A percentile compares a stretch with the other conserved stretches of the same genome.
Conservation (phyloP, 352 stramenopile genomes). For the Achlya hypogyna region DNA sequence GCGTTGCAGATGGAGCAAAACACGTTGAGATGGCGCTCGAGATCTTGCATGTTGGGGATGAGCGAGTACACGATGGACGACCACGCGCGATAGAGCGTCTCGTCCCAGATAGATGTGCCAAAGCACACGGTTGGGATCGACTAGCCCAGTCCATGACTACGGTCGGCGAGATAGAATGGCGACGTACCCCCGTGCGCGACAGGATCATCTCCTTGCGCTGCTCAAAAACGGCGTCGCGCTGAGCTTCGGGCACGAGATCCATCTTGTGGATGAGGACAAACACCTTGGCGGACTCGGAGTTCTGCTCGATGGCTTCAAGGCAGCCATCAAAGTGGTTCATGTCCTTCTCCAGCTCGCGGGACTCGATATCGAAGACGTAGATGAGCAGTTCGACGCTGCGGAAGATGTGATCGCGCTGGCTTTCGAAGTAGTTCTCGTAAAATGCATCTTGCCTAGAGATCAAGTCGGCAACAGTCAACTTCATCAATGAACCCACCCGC, state of each 20-base stretch:
- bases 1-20: constrained; percentile 97
- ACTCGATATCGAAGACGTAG: constrained; percentile 99
- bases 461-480: constrained; percentile 7
- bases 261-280: constrained; percentile 99
- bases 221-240: constrained; percentile 88
- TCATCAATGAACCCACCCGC: constrained; percentile 49
- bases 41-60: constrained; percentile 97
- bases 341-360: constrained; percentile 90
- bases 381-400: constrained; percentile 96
- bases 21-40: constrained; percentile 94
- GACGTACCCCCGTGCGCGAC: constrained; percentile 54
- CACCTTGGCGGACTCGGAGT: constrained; percentile 97
- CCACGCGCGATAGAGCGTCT: constrained; percentile 99
- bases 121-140: constrained; percentile 88
- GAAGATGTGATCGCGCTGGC: constrained; percentile 99
- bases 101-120: constrained; percentile 99
- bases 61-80: constrained; percentile 98
- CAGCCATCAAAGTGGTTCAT: constrained; percentile 96
- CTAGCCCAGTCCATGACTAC: constrained; percentile 18
- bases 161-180: background rate
- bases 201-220: constrained; percentile 92
- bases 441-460: constrained; percentile 93
- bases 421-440: constrained; percentile 99
- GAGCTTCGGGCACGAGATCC: constrained; percentile 92
- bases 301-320: constrained; percentile 97